Base-by-base conservation (phyloP, 169 alveolate genomes). In the Babesia divergens region DNA sequence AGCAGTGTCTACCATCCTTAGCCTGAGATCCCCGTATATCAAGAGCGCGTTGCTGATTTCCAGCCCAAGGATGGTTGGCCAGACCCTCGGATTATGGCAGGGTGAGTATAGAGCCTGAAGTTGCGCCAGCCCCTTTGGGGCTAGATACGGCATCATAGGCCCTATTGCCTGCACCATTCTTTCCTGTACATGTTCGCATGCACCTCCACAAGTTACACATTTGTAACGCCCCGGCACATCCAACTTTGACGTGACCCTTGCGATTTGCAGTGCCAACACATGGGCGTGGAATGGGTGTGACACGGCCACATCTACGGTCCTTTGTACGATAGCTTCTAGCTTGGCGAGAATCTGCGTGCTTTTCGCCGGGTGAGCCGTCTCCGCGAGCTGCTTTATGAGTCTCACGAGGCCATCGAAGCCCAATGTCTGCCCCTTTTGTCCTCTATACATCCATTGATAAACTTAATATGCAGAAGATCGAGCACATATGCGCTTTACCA, bases 161-260 rank as follows among this genome's bases (percentile, higher is more conserved):
- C 29, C 24, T 51, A 68, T 59, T 43, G 38, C 24, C 38, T 18
- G 68, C 13, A 47, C 14, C 31, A 79, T 18, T 24, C 24, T 51
- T n/a, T 5, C 65, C 43, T 68, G 68, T 9, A 59, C 47, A 24
- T 28, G 54, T 14, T 47, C 51, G 59, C 87, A 79, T 13, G 71
- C 31, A 43, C 87, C 87, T 14, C 68, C 59, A 49, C 87, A 79
- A 13, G 69, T 69, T 58, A 35, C 68, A 69, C 87, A 75, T 51
- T 42, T n/a, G 40, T 1, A 26, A 14, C 18, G 11, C 13, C 50
- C 46, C 34, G 40, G 46, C 35, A 62, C 31, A 24, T 49, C 24
- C 14, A 56, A 24, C 54, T 35, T 64, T 16, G 59, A 28, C 0
- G 85, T 75, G 14, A 55, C 54, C 14, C 24, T 20, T 11, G 85